Base-by-base conservation (phyloP, 139 green algal genomes). In the Chlamydomonas sp. region DNA sequence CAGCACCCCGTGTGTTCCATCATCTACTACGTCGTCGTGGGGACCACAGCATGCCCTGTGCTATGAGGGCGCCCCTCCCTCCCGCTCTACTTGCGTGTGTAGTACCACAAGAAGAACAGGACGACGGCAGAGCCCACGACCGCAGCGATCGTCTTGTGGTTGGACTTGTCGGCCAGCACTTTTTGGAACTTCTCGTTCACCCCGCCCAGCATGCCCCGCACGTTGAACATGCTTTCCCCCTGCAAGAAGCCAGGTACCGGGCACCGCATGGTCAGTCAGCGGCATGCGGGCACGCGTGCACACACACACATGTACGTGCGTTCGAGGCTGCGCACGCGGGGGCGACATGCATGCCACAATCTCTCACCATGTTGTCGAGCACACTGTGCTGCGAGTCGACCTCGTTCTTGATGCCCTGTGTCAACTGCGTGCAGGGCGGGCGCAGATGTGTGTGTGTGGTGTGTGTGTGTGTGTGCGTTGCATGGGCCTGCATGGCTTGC, bases 41-140 rank as follows among this genome's bases (percentile, higher is more conserved):
- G n/a, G n/a, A n/a, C n/a, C n/a, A n/a, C n/a, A n/a, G n/a, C n/a
- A n/a, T n/a, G n/a, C n/a, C n/a, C n/a, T n/a, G n/a, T n/a, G n/a
- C n/a, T n/a, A n/a, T n/a, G n/a, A n/a, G n/a, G n/a, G n/a, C n/a
- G n/a, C n/a, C n/a, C n/a, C n/a, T n/a, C n/a, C n/a, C n/a, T n/a
- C n/a, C n/a, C n/a, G n/a, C n/a, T n/a, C n/a, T n/a, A n/a, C n/a
- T n/a, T n/a, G n/a, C n/a, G n/a, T n/a, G n/a, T n/a, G n/a, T n/a
- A n/a, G n/a, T 84, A 89, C 60, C 86, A 90, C 20, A 87, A 62
- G 3, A 90, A 31, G 67, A 90, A 82, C 34, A 90, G 64, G 6
- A 73, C 38, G 1, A 79, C 49, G 0, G 69, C 78, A 10, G 73
- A 59, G 0, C 33, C 72, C 2, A 72, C 48, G 0, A 79, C 72